phyloP scores from a whole-genome alignment of 768 basidiomycete genomes.

The Suillus tomentosus region DNA sequence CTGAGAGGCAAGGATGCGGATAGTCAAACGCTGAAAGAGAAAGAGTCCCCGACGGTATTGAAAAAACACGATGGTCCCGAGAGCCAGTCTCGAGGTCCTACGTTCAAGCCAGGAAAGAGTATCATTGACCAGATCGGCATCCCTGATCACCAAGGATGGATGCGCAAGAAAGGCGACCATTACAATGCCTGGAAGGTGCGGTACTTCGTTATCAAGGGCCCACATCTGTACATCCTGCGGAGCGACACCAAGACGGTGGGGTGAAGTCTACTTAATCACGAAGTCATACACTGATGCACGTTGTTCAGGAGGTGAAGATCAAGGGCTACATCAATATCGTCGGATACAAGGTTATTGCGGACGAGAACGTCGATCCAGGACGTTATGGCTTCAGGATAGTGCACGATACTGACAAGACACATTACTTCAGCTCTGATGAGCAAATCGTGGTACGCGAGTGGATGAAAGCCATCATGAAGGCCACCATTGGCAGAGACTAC shows the following conservation, averaged over 20 bases:
- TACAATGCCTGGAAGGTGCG: conserved; percentile 93
- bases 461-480: conserved; percentile 99
- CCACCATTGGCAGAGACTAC: conserved; percentile 94
- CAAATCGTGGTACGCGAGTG: conserved; percentile 86
- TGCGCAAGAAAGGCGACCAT: conserved; percentile 93
- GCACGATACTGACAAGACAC: conserved; percentile 83
- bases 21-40: conserved; percentile 21
- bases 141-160: conserved; percentile 89
- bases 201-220: conserved; percentile 91
- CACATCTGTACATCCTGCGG: conserved; percentile 85
- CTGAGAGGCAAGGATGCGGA: conserved; percentile 18
- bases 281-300: background rate
- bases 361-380: conserved; percentile 90
- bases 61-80: background rate
- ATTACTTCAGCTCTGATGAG: conserved; percentile 92
- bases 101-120: conserved; percentile 62
- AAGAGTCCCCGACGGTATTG: background rate
- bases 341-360: conserved; percentile 91
- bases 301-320: conserved; percentile 80
- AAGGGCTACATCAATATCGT: conserved; percentile 94
- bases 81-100: conserved; percentile 27
- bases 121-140: conserved; percentile 90
- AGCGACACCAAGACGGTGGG: conserved; percentile 58
- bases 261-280: conserved; percentile 2
- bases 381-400: conserved; percentile 94